These are phyloP conservation scores for Zymoseptoria brevis DNA, from an alignment of 2,329 filamentous ascomycete genomes.

Conservation along the genomic window DNA sequence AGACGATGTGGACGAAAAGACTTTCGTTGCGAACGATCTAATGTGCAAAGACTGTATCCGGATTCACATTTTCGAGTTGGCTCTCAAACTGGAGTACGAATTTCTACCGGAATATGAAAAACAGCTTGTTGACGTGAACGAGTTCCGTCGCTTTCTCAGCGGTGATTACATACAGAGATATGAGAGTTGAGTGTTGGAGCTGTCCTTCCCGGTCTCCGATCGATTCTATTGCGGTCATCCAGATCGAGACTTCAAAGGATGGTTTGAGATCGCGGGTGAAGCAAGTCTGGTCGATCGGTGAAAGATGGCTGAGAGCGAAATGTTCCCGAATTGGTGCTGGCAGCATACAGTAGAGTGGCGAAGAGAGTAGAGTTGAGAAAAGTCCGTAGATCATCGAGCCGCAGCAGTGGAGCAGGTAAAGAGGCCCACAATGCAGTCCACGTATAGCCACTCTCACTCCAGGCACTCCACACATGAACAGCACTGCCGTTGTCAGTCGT, in stretches of 20 bases:
- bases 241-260: neutral
- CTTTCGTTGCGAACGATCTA: no score
- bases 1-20: no score
- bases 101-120: neutral
- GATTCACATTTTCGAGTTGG: no score
- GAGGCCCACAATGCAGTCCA: neutral
- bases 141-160: no score
- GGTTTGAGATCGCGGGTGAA: no score
- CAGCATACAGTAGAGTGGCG: neutral
- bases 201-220: neutral
- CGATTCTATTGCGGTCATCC: neutral
- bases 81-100: no score
- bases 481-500: neutral
- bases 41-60: no score
- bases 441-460: neutral
- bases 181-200: neutral
- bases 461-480: neutral
- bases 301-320: neutral
- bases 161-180: neutral
- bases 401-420: neutral
- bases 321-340: neutral
- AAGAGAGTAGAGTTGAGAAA: no score
- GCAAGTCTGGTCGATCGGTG: neutral
- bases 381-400: neutral
- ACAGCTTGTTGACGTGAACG: neutral